Evolutionary conservation across 2,329 filamentous ascomycete species (phyloP), one percentile per base, ranked within the genome.

Genomic region (Arthroderma sp.): DNA sequence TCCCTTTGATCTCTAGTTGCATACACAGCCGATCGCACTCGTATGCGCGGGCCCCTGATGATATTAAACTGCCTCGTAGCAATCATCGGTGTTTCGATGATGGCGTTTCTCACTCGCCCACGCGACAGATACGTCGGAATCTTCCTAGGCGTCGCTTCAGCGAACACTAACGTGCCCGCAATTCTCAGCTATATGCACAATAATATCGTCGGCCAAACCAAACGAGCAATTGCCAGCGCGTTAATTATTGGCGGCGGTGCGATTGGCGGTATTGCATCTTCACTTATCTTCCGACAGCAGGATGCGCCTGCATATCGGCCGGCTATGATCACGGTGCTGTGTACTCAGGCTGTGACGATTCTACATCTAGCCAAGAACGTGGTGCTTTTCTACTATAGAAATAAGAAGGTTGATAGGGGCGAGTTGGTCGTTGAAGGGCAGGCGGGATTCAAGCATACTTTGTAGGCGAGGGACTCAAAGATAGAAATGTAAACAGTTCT

Each of bases 161-260:
- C 78, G 52, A 84, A 84, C 61, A 73, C 77, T 53, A 86, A 87
- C 59, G 68, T 86, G 3, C 83, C 84, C 0, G 70, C 75, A 3
- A 69, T 76, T 37, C 56, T 62, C 44, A 56, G 59, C 4, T 61
- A 59, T 40, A 38, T 59, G 49, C 52, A 57, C 8, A 62, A 61
- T 46, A 60, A 62, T 41, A 58, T 59, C 40, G 53, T 54, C 8
- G 88, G 56, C 75, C 81, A 87, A 65, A 87, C 83, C 81, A 88
- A 87, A 69, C 76, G 83, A 37, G 82, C 83, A 1, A 79, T 88
- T 53, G 80, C 77, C 59, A 81, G 76, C 45, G 81, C 83, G 3
- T 80, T 79, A 0, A 72, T 86, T 4, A 81, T 88, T 4, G 80
- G 80, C 1, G 78, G 82, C 39, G 82, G 83, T 4, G 82, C 80